phyloP scores from a whole-genome alignment of 495 filamentous ascomycete genomes.

The Daldinia bambusicola region DNA sequence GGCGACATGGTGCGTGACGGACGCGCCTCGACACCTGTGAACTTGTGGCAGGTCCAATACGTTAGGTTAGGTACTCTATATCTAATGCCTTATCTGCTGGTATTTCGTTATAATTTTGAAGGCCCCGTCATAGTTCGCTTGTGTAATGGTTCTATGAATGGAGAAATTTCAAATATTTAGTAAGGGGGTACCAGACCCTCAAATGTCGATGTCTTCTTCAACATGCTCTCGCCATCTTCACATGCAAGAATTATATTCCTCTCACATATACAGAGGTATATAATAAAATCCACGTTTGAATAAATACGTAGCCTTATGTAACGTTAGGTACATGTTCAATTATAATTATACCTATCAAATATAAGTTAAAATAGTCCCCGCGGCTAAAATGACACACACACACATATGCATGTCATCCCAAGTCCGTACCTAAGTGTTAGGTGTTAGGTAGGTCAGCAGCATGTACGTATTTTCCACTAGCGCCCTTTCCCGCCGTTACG shows the following conservation, averaged over 20 bases:
- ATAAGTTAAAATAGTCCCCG: background rate
- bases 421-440: background rate
- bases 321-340: background rate
- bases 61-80: no score
- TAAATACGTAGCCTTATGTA: no score
- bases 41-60: background rate
- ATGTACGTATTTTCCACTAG: background rate
- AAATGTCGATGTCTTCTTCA: no score
- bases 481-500: background rate
- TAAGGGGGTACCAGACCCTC: no score
- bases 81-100: no score
- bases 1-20: background rate
- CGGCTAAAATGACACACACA: background rate
- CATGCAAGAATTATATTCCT: background rate
- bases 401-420: background rate
- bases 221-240: background rate
- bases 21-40: background rate
- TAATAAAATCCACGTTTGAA: background rate
- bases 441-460: no score
- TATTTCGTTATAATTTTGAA: no score
- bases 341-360: background rate
- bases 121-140: background rate
- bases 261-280: no score
- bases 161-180: no score
- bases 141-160: background rate